Evolutionary conservation across 2,329 filamentous ascomycete species (phyloP).

Genomic region (Nigrospora sphaerica): DNA sequence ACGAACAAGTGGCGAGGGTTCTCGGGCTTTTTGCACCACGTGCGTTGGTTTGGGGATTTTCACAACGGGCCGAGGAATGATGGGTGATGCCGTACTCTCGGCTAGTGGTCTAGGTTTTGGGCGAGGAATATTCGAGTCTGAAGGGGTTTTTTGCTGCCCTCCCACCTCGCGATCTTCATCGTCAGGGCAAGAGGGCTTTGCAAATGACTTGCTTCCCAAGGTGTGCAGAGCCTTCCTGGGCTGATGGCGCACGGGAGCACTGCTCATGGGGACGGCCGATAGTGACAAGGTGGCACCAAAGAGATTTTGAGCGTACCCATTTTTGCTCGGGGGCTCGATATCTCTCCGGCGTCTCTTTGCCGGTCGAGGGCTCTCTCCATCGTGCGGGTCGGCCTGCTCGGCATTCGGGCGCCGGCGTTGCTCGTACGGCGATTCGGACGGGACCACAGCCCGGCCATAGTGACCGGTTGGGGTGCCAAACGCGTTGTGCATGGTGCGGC

Average conservation of each 20-base stretch:
- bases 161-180: constrained; percentile 6
- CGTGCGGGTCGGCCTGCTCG: constrained; percentile 11
- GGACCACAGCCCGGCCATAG: constrained; percentile 52
- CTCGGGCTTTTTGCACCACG: neutral
- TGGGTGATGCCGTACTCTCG: too few relatives aligned
- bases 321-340: constrained; percentile 32
- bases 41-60: too few relatives aligned
- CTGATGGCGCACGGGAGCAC: constrained; percentile 17
- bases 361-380: constrained; percentile 18
- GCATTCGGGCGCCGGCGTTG: constrained; percentile 33
- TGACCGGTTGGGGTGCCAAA: constrained; percentile 59
- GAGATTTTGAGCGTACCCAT: constrained; percentile 42
- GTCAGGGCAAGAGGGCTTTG: constrained; percentile 7
- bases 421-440: constrained; percentile 60
- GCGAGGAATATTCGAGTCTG: neutral
- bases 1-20: too few relatives aligned
- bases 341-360: constrained; percentile 34
- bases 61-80: too few relatives aligned
- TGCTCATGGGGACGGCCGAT: constrained; percentile 28
- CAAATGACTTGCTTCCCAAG: constrained; percentile 4
- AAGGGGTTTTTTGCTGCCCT: neutral
- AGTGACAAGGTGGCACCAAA: constrained; percentile 40
- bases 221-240: constrained; percentile 3
- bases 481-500: constrained; percentile 46
- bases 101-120: too few relatives aligned